phyloP scores from a whole-genome alignment of 257 asterid species.

The Oldenlandia corymbosa region DNA sequence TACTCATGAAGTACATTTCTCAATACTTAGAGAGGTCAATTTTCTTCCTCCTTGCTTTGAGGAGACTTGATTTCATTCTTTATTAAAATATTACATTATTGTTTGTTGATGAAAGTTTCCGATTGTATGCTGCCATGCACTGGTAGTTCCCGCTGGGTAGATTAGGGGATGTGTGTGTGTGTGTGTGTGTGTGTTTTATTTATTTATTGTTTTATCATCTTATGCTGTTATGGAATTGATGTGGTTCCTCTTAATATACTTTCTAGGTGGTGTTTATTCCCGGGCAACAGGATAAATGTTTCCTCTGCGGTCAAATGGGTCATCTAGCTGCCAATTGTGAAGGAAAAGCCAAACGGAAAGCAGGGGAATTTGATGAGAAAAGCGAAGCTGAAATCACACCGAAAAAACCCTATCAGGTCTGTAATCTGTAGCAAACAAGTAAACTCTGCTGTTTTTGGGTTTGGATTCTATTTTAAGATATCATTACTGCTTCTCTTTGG shows the following conservation, averaged over 20 bases:
- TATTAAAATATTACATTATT: neutral
- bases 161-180: no score
- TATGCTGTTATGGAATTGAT: neutral
- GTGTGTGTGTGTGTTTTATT: no score
- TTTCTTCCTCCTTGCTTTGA: slow-evolving; percentile 3
- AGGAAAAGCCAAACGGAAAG: slow-evolving; percentile 94
- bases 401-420: slow-evolving; percentile 89
- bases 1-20: slow-evolving; percentile 91
- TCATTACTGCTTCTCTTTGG: neutral
- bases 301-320: slow-evolving; percentile 95
- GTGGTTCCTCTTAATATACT: slow-evolving; percentile 19
- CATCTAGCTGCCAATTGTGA: slow-evolving; percentile 86
- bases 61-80: neutral
- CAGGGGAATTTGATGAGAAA: slow-evolving; percentile 97
- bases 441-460: neutral
- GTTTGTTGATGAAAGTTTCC: neutral
- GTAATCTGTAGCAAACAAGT: slow-evolving; percentile 2
- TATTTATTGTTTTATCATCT: neutral
- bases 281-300: slow-evolving; percentile 96
- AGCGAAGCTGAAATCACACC: slow-evolving; percentile 66
- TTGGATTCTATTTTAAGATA: neutral
- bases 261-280: slow-evolving; percentile 83
- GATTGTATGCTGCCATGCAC: neutral
- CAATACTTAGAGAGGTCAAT: slow-evolving; percentile 88
- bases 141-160: neutral